Evolutionary conservation across 1,284 basidiomycete species (phyloP), one percentile per base, ranked within the genome.

Genomic region (Sporisorium iseilematis-ciliati): DNA sequence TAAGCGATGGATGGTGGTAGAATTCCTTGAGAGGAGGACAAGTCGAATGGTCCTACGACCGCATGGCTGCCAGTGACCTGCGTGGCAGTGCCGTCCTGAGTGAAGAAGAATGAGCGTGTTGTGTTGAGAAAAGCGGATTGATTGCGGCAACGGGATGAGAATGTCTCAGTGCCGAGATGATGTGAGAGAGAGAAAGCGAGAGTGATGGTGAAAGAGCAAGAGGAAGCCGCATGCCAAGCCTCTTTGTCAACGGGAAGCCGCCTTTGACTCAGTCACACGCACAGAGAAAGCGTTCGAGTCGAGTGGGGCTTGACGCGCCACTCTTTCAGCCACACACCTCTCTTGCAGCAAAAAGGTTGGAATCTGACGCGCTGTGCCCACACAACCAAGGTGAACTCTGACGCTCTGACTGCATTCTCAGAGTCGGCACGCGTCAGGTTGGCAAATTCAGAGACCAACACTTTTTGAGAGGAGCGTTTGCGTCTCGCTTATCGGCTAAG

Each of bases 371-470:
- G 35, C 35, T 38, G 35, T 38, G 14, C 35, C 35, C 35, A 38
- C 35, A 38, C 35, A 38, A 14, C 35, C 14, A 41, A 18, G 3
- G 14, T 26, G n/a, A n/a, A n/a, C n/a, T 20, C n/a, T 49, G n/a
- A n/a, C 62, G 40, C 26, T 57, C 11, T 12, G 18, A n/a, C 29
- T 41, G 57, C 52, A 29, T 46, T 57, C 45, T n/a, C n/a, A n/a
- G n/a, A n/a, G n/a, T n/a, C 38, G 42, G 38, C 57, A 63, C 52
- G 60, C 66, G 66, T 69, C 60, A 63, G 56, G 0, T 54, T 23
- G 21, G 21, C 5, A n/a, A 29, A 20, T 49, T 23, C 12, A n/a
- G 55, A 61, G 59, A 67, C 54, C 65, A 67, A 67, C 59, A 67
- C 58, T 55, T 58, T 43, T 25, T 25, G n/a, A 25, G 21, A 35